Evolutionary conservation across 257 asterid genomes (phyloP).

Genomic region (Solanum paucissectum): DNA sequence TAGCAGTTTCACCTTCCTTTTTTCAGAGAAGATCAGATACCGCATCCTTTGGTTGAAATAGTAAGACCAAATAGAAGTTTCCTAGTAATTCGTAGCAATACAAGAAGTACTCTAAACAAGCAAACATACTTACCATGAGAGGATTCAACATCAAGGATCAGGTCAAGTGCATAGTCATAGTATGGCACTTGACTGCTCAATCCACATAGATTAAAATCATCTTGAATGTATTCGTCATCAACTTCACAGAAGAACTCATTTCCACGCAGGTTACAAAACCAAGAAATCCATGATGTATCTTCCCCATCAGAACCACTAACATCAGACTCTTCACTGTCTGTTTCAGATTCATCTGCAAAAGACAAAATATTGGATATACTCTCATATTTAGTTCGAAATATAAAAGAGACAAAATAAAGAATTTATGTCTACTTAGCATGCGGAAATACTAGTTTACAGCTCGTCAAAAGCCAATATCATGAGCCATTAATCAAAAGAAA

Average conservation of each 20-base stretch:
- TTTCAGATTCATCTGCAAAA: constrained; percentile 81
- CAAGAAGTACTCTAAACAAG: background rate
- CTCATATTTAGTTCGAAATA: background rate
- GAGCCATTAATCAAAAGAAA: background rate
- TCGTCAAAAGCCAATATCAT: background rate
- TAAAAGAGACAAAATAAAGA: background rate
- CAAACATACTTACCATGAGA: constrained; percentile 63
- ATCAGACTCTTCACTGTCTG: constrained; percentile 95
- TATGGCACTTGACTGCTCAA: constrained; percentile 94
- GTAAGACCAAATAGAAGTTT: background rate
- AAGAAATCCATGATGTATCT: constrained; percentile 95
- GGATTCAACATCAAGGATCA: constrained; percentile 87
- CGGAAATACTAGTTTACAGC: background rate
- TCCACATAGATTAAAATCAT: constrained; percentile 94
- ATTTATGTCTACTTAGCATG: background rate
- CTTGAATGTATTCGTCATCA: constrained; percentile 96
- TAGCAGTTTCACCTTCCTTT: background rate
- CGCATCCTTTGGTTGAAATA: background rate
- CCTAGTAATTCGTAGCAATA: background rate
- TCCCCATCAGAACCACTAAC: constrained; percentile 98
- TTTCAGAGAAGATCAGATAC: background rate
- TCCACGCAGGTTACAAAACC: constrained; percentile 99
- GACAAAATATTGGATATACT: background rate
- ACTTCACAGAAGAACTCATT: constrained; percentile 96
- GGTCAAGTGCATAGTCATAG: constrained; percentile 93